Base-by-base conservation (phyloP, 1,284 basidiomycete species). In the Limonomyces culmigenus region DNA sequence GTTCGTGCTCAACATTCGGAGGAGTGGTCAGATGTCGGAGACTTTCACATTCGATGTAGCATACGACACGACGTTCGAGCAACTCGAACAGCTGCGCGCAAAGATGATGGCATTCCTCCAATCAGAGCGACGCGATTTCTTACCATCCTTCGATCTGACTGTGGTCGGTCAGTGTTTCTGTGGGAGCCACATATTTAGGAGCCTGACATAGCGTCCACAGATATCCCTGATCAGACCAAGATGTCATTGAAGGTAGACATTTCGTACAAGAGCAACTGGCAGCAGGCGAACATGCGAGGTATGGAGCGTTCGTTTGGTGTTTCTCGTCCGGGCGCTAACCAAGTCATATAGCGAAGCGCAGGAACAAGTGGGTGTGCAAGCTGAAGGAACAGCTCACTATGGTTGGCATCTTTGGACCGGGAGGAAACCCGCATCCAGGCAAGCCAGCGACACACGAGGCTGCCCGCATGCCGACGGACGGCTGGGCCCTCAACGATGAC, bases 311-410 rank as follows among this genome's bases (percentile, higher is more conserved):
- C 13, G 15, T 36, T 21, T 21, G n/a, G n/a, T n/a, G n/a, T n/a
- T n/a, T n/a, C n/a, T n/a, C n/a, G n/a, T n/a, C n/a, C n/a, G n/a
- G n/a, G n/a, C n/a, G n/a, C n/a, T n/a, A n/a, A n/a, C n/a, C n/a
- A n/a, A n/a, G n/a, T n/a, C n/a, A 40, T 39, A 13, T 42, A 77
- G 74, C 67, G 3, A 69, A 80, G 58, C 72, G 88, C 39, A 69
- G 86, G 36, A 92, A 92, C 62, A 87, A 86, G 57, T 92, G 87
- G 86, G 68, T 91, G 29, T 91, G 85, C 52, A 79, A 81, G 17
- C 63, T 95, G 41, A 92, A 91, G 56, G 53, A 67, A 29, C 64
- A 73, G 21, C 58, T 93, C 40, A 63, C 65, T 23, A 75, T 85
- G 39, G 58, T 77, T 37, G 63, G 72, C 45, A 78, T 93, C 42